Base-by-base conservation (phyloP, 441 rosid genomes). In the Oxalis stricta region DNA sequence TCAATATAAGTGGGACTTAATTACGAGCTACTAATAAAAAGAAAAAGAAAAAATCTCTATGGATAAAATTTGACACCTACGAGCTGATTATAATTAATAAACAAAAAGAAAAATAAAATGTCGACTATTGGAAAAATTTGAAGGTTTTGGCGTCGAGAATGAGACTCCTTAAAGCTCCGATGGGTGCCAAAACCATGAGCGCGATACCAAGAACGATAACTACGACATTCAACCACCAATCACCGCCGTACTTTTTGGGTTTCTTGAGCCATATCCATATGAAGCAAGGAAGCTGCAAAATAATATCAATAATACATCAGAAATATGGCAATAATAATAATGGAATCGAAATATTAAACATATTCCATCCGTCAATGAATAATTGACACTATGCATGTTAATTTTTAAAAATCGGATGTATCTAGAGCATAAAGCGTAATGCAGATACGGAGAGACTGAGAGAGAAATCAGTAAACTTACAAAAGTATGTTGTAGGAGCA, bases 401-500 rank as follows among this genome's bases (percentile, higher is more conserved):
- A n/a, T n/a, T n/a, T n/a, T n/a, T n/a, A n/a, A n/a, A n/a, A n/a
- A n/a, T n/a, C n/a, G n/a, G n/a, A n/a, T n/a, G n/a, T n/a, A n/a
- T n/a, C n/a, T n/a, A n/a, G n/a, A n/a, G n/a, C n/a, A n/a, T n/a
- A 26, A 26, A 11, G 31, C 7, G 10, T 26, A 6, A 6, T 26
- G 31, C 28, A 23, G 7, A 3, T 23, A 6, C 1, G 10, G 8
- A 6, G 2, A 26, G 31, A 11, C 7, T 24, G 5, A 26, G 7
- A 26, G 7, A 2, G 31, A 26, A 3, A 3, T 3, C 28, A 23
- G 31, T 1, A 1, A 11, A 2, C 3, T 69, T 72, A 78, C 82
- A 24, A 39, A n/a, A 78, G 33, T 68, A 78, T 34, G 82, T 56
- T 0, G 86, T 75, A 3, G 86, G 86, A 28, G 82, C 82, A 37